These are phyloP conservation scores for Colletotrichum filicis DNA, from an alignment of 2,329 filamentous ascomycete species.

Conservation along the genomic window DNA sequence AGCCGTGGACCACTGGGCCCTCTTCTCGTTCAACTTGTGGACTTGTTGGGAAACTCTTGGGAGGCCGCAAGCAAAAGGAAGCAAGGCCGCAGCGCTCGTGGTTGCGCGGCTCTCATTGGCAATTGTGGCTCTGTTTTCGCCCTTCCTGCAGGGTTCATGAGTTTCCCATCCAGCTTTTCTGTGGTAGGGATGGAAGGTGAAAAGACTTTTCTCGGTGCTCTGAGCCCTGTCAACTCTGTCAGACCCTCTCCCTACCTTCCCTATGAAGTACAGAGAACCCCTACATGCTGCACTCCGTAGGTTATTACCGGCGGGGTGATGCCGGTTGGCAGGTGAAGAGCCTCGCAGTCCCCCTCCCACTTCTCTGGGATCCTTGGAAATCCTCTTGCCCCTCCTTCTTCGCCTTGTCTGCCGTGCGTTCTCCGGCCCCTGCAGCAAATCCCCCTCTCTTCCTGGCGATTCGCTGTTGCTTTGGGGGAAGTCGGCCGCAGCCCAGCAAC, in stretches of 20 bases:
- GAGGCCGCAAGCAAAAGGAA: not conserved
- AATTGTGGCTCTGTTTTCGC: not conserved
- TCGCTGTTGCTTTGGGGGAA: conserved; percentile 15
- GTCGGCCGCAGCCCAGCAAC: conserved; percentile 24
- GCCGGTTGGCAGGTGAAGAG: conserved; percentile 29
- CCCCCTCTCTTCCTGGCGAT: conserved; percentile 9
- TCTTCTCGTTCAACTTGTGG: not conserved
- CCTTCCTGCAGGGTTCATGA: not conserved
- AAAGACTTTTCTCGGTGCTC: not conserved
- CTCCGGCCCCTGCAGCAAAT: conserved; percentile 25
- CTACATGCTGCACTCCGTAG: no score
- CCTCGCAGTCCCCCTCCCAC: conserved; percentile 15
- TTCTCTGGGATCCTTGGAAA: not conserved
- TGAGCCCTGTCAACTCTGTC: not conserved
- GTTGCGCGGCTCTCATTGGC: not conserved
- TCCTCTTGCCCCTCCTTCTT: conserved; percentile 4
- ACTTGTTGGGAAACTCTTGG: not conserved
- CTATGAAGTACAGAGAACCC: not conserved
- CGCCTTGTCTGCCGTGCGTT: not conserved
- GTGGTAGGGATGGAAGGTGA: not conserved
- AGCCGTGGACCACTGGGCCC: not conserved
- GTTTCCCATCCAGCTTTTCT: not conserved
- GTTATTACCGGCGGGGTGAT: conserved; percentile 18
- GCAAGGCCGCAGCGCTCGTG: not conserved
- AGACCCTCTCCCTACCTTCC: not conserved